These are phyloP conservation scores for Neofusicoccum laricinum DNA, from an alignment of 2,329 filamentous ascomycete genomes.

Conservation along the genomic window DNA sequence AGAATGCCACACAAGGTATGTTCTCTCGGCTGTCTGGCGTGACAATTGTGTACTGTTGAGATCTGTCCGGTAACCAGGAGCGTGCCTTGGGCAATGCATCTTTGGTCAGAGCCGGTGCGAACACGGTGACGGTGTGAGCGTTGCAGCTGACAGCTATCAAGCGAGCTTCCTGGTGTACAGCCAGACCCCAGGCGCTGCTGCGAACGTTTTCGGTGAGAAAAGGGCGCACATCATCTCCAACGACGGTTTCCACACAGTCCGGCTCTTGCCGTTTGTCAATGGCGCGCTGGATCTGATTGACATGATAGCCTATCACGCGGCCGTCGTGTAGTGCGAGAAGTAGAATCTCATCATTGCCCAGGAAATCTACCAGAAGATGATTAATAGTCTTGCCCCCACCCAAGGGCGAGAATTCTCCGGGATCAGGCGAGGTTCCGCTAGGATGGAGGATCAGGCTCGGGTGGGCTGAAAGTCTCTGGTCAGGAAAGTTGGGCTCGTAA, in stretches of 20 bases:
- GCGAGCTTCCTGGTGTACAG: constrained; percentile 75
- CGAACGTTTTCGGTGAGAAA: constrained; percentile 78
- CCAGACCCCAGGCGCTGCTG: constrained; percentile 81
- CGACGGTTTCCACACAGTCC: constrained; percentile 17
- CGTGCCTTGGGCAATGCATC: not conserved
- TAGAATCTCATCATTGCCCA: constrained; percentile 47
- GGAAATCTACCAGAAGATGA: constrained; percentile 41
- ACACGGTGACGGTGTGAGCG: constrained; percentile 55
- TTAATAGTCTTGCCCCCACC: constrained; percentile 39
- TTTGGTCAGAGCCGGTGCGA: constrained; percentile 55
- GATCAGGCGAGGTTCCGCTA: constrained; percentile 28
- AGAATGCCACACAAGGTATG: constrained; percentile 58
- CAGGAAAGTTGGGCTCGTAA: constrained; percentile 43
- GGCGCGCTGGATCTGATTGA: constrained; percentile 28
- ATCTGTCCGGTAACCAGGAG: not conserved
- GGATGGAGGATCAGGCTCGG: constrained; percentile 40
- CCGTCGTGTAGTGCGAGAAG: constrained; percentile 59
- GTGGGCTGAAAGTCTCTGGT: constrained; percentile 35
- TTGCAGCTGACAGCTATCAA: constrained; percentile 87
- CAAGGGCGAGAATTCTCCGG: constrained; percentile 14
- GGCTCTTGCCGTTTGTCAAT: constrained; percentile 19
- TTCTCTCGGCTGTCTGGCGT: constrained; percentile 37
- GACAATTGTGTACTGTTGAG: not conserved
- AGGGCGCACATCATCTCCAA: constrained; percentile 45
- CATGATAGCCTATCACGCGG: constrained; percentile 45